Base-by-base conservation (phyloP, 2,329 filamentous ascomycete species). In the Aspergillus floridensis region DNA sequence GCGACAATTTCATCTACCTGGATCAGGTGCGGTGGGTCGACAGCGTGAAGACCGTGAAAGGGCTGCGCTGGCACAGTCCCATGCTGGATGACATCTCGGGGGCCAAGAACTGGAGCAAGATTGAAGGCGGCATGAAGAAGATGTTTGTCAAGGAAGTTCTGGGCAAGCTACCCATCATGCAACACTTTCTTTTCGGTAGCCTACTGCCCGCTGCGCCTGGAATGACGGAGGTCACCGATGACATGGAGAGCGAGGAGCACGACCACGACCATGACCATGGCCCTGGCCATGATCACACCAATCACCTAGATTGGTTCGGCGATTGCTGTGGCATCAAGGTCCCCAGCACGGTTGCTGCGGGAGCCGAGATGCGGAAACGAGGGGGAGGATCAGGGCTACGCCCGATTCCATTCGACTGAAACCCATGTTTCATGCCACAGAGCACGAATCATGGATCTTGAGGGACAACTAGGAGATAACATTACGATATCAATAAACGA, bases 291-390 rank as follows among this genome's bases (percentile, higher is more conserved):
- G 84, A 88, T 53, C 84, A 85, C 51, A 86, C 81, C 57, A 86
- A 86, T 22, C 72, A 75, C 50, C 70, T 71, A 4, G 77, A 80
- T 56, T 83, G 81, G 49, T 99, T 95, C 91, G 93, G 93, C 5
- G 95, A 99, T 75, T 99, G 95, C 76, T 99, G 95, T 73, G 95
- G 95, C 26, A 99, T 99, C 76, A 93, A 96, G 69, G 95, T 99
- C 16, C 96, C 95, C 0, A 96, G 93, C 72, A 93, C 92, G 56
- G 84, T 98, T 59, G 96, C 93, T 29, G 96, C 95, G 0, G 91
- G 91, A 14, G 88, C 92, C 66, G 93, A 96, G 78, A 88, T 90
- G 83, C 88, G 85, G 80, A 98, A 96, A 80, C 82, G 82, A 57
- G 82, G 81, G 66, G 84, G 82, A 31, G 87, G 83, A 16, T 82